A percentile compares a stretch with the other conserved stretches of the same genome.
These are phyloP conservation scores for Herpetomonas muscarum DNA, from an alignment of 208 protist species.

Conservation along the genomic window DNA sequence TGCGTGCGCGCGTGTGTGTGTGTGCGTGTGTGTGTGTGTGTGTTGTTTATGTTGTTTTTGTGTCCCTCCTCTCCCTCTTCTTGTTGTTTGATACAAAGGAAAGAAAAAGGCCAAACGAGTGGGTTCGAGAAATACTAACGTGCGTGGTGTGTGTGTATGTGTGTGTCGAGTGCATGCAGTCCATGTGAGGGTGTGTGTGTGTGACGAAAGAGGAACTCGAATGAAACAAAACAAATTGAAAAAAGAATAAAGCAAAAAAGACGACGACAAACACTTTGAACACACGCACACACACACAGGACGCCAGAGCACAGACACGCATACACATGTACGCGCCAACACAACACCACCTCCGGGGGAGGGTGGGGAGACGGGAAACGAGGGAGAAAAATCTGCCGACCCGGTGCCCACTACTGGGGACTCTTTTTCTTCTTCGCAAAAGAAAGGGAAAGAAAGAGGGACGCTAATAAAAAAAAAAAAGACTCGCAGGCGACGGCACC, in stretches of 20 bases:
- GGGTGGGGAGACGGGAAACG: too few relatives aligned
- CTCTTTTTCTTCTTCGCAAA: too few relatives aligned
- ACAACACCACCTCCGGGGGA: too few relatives aligned
- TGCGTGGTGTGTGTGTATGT: too few relatives aligned
- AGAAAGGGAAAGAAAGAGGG: conserved; percentile 8
- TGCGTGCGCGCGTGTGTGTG: too few relatives aligned
- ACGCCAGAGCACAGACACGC: not conserved
- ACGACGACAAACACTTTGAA: not conserved
- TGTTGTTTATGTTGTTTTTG: conserved; percentile 7
- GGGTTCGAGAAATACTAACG: too few relatives aligned
- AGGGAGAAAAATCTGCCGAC: too few relatives aligned
- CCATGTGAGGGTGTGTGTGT: too few relatives aligned
- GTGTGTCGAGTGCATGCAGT: too few relatives aligned
- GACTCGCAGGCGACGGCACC: not conserved
- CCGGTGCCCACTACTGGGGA: too few relatives aligned
- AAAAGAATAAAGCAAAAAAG: conserved; percentile 11
- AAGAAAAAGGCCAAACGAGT: too few relatives aligned
- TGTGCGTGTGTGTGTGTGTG: conserved; percentile 5
- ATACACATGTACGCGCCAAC: not conserved
- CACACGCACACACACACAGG: not conserved
- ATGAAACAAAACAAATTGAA: conserved; percentile 5
- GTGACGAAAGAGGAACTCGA: too few relatives aligned
- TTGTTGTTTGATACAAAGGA: conserved; percentile 2
- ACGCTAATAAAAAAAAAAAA: conserved; percentile 5
- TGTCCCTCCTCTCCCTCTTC: not conserved